Conservation (phyloP, 805 yeast genomes). For the Candida morakotiae region DNA sequence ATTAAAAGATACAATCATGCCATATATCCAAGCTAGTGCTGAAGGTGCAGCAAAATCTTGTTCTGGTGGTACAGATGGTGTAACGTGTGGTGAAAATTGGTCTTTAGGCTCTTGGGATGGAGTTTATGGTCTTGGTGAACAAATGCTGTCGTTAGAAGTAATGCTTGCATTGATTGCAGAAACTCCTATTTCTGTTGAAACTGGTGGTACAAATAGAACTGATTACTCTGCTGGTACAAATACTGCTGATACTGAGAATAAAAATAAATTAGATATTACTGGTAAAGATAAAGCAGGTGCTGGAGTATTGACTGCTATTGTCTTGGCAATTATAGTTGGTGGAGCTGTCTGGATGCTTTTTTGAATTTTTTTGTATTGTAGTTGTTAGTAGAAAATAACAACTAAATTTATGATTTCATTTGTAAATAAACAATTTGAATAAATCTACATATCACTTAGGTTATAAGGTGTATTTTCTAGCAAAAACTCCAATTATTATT, state of each 20-base stretch:
- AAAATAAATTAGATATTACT: conserved; percentile 45
- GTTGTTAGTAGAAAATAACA: too few relatives aligned
- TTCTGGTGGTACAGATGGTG: conserved; percentile 80
- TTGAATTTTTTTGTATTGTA: too few relatives aligned
- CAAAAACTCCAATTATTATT: too few relatives aligned
- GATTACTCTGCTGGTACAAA: conserved; percentile 33
- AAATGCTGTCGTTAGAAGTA: conserved; percentile 70
- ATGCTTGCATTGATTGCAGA: conserved; percentile 37
- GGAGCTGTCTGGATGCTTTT: conserved; percentile 76
- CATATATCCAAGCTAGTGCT: conserved; percentile 49
- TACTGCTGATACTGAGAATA: conserved; percentile 33
- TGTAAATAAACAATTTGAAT: neutral
- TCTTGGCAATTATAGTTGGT: conserved; percentile 55
- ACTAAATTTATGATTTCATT: neutral
- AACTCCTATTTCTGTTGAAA: conserved; percentile 29
- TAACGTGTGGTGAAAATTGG: conserved; percentile 85
- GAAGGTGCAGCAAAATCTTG: conserved; percentile 74
- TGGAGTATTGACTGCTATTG: conserved; percentile 77
- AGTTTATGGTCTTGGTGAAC: conserved; percentile 77
- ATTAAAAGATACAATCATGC: conserved; percentile 37
- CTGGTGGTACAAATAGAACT: conserved; percentile 34
- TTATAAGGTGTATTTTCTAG: too few relatives aligned
- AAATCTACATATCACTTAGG: neutral
- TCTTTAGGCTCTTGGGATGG: conserved; percentile 56
- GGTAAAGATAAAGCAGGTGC: conserved; percentile 84